phyloP scores from a whole-genome alignment of 1,139 yeast species.

The Saccharomyces hybrid region DNA sequence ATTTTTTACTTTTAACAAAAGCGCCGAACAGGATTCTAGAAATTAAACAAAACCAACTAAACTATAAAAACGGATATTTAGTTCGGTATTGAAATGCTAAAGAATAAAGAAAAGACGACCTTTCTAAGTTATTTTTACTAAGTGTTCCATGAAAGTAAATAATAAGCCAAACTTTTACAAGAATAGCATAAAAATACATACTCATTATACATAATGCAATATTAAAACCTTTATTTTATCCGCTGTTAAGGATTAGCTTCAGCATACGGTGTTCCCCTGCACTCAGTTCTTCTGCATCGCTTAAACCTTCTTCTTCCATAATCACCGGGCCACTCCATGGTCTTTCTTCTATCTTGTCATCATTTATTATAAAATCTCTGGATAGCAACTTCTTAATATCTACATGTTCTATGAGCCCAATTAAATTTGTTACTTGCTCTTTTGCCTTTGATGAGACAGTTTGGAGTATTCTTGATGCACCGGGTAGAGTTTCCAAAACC shows the following conservation, averaged over 20 bases:
- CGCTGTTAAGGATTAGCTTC: not conserved
- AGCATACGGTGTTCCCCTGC: conserved; percentile 8
- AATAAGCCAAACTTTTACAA: not conserved
- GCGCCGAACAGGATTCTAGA: not conserved
- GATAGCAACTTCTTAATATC: conserved; percentile 12
- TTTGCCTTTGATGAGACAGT: not conserved
- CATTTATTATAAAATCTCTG: conserved; percentile 20
- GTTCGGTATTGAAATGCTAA: not conserved
- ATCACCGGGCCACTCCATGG: conserved; percentile 29
- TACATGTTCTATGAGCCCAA: conserved; percentile 16
- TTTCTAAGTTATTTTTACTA: not conserved
- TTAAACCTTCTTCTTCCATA: conserved; percentile 29
- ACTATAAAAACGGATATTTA: not conserved
- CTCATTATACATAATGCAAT: not conserved
- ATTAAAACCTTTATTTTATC: not conserved
- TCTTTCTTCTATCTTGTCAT: conserved; percentile 12
- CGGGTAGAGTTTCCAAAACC: conserved; percentile 8
- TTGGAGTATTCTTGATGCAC: conserved; percentile 8
- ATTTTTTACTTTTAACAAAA: not conserved
- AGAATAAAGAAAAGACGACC: not conserved
- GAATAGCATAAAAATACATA: not conserved
- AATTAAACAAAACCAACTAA: not conserved
- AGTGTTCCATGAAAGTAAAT: not conserved
- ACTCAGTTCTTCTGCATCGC: conserved; percentile 32
- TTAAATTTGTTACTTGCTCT: conserved; percentile 5